A percentile compares a stretch with the other conserved stretches of the same genome.
Conservation (phyloP, 2,329 filamentous ascomycete genomes). For the Zymoseptoria pseudotritici region DNA sequence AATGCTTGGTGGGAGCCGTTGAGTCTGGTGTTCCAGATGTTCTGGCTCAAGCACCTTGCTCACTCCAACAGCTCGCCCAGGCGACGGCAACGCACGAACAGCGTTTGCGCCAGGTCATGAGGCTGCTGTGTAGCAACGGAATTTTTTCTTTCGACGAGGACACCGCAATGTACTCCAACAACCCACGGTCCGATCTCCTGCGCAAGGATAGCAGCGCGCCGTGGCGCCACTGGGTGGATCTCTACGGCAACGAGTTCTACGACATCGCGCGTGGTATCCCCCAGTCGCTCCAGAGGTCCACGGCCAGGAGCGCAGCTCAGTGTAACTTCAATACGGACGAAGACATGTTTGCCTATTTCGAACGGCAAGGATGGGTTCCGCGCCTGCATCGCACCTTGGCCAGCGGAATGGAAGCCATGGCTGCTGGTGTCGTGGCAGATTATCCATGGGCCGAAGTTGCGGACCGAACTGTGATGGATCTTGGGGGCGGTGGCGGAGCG, state of each 20-base stretch:
- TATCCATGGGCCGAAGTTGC: neutral
- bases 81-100: neutral
- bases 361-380: neutral
- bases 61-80: neutral
- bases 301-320: too few species aligned
- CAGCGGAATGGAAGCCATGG: neutral
- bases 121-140: neutral
- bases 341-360: neutral
- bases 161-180: too few species aligned
- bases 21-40: neutral
- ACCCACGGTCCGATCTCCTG: too few species aligned
- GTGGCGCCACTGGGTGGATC: too few species aligned
- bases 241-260: too few species aligned
- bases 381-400: neutral
- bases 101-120: neutral
- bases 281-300: too few species aligned
- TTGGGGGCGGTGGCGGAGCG: neutral
- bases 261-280: too few species aligned
- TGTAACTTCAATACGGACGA: too few species aligned
- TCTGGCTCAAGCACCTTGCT: neutral
- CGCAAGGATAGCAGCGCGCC: too few species aligned
- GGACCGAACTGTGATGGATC: neutral
- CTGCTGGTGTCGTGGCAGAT: neutral
- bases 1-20: too few species aligned
- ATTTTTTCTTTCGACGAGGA: too few species aligned